Conservation (phyloP, 176 grass and related monocot genomes). For the bread wheat (Triticum aestivum) region IWGSC_CS_RefSeq_v2.1 NC_057796.1:295205761-295206260, state of each 20-base stretch:
- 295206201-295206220: too few relatives aligned
- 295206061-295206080: neutral
- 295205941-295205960: neutral
- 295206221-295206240: neutral
- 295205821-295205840: too few relatives aligned
- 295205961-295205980: too few relatives aligned
- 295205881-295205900: too few relatives aligned
- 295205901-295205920: too few relatives aligned
- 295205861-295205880: too few relatives aligned
- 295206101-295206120: neutral
- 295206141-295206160: neutral
- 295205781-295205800: too few relatives aligned
- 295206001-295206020: neutral
- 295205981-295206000: neutral
- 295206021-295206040: neutral
- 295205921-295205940: too few relatives aligned
- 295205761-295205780: too few relatives aligned
- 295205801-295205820: too few relatives aligned
- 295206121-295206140: conserved; percentile 14
- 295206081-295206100: neutral
- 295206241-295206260: neutral
- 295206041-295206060: neutral
- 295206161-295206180: neutral
- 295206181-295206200: too few relatives aligned
- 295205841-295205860: too few relatives aligned